Conservation (phyloP, 768 basidiomycete genomes). For the Chalciporus piperatus region DNA sequence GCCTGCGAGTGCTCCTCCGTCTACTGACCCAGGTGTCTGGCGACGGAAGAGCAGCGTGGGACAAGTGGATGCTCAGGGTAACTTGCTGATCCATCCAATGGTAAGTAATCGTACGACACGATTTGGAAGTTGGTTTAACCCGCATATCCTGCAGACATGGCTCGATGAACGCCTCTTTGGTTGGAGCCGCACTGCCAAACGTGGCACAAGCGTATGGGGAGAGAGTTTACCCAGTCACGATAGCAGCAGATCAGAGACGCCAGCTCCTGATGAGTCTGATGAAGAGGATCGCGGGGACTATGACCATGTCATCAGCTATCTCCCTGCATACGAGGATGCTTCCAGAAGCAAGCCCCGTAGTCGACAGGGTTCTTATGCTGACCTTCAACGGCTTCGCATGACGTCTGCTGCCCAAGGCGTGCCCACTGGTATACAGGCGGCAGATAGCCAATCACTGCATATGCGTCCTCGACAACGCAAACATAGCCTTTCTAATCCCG, state of each 20-base stretch:
- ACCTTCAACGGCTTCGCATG: slow-evolving; percentile 66
- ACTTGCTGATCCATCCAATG: slow-evolving; percentile 87
- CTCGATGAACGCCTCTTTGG: slow-evolving; percentile 92
- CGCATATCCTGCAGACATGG: slow-evolving; percentile 55
- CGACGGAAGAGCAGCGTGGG: slow-evolving; percentile 77
- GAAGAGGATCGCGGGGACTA: slow-evolving; percentile 90
- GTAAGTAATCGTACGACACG: slow-evolving; percentile 34
- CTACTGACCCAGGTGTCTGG: slow-evolving; percentile 72
- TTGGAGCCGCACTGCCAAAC: slow-evolving; percentile 74
- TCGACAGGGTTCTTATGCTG: slow-evolving; percentile 75
- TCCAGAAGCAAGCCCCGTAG: slow-evolving; percentile 48
- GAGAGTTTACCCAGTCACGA: slow-evolving; percentile 54
- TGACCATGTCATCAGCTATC: slow-evolving; percentile 76
- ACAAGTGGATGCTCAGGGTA: slow-evolving; percentile 82
- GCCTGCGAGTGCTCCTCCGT: slow-evolving; percentile 81
- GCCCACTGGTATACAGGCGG: slow-evolving; percentile 15
- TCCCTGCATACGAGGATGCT: slow-evolving; percentile 51
- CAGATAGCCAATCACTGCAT: slow-evolving; percentile 42
- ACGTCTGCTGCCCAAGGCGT: slow-evolving; percentile 16
- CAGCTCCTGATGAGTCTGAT: slow-evolving; percentile 77
- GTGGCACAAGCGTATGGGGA: slow-evolving; percentile 88
- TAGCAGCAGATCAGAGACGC: slow-evolving; percentile 62
- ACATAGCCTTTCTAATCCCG: slow-evolving; percentile 61
- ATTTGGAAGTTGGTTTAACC: background rate
- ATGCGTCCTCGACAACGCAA: slow-evolving; percentile 54